Evolutionary conservation across 2,329 filamentous ascomycete species (phyloP), one percentile per base, ranked within the genome.

Genomic region (Gliomastix tumulicola): DNA sequence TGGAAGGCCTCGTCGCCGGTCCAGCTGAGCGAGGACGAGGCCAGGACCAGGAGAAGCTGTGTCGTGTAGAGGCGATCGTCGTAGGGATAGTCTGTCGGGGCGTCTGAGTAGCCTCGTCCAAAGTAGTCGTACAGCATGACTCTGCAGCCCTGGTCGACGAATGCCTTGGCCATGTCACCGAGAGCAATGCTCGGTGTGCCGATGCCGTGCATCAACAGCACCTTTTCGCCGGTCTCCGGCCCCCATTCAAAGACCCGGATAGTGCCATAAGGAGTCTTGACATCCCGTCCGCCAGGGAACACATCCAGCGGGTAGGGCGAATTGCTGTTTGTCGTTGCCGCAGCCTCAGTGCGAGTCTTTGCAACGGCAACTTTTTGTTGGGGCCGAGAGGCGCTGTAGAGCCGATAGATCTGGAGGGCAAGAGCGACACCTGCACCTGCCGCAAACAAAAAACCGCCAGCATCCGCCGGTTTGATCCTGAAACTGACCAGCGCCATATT

Each of bases 91-190:
- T 71, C 64, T 2, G 59, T 55, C 0, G 84, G 84, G 2, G 71
- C 71, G 51, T 88, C 84, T 1, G 80, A 85, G 53, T 85, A 92
- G 8, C 88, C 88, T 47, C 88, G 71, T 17, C 85, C 86, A 44
- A 81, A 87, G 34, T 87, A 68, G 54, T 88, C 83, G 51, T 90
- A 88, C 2, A 90, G 62, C 74, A 94, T 82, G 3, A 94, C 86
- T 42, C 87, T 70, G 55, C 75, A 88, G 2, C 85, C 84, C 38
- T 66, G 69, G 7, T 64, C 61, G 1, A 74, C 84, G 35, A 94
- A 67, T 36, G 69, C 73, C 51, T 77, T 67, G 12, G 82, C 83
- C 23, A 92, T 55, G 30, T 74, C 69, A 3, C 77, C 79, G 15
- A 90, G 61, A 0, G 84, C 72, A 33, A 89, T 65, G 42, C 79